Conservation (phyloP, 73 alveolate genomes). For the Urostyla sp. region DNA sequence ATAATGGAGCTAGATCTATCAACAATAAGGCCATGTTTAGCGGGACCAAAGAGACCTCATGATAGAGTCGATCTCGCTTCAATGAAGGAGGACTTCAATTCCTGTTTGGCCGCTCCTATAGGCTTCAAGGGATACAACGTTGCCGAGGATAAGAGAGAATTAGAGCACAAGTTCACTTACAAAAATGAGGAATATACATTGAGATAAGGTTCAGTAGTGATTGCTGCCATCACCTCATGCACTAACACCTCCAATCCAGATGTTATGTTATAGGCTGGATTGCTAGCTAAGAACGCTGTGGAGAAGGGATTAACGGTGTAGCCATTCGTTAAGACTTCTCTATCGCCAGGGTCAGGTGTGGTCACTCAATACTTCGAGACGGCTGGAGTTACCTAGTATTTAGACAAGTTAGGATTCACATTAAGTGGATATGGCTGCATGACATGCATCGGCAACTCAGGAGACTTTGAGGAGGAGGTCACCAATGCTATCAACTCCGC, state of each 20-base stretch:
- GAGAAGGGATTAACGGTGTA: constrained; percentile 82
- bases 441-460: constrained; percentile 96
- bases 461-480: constrained; percentile 86
- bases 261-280: constrained; percentile 95
- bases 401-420: constrained; percentile 86
- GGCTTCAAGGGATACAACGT: constrained; percentile 89
- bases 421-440: constrained; percentile 94
- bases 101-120: constrained; percentile 76
- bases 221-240: constrained; percentile 94
- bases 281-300: constrained; percentile 91
- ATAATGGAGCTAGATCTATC: constrained; percentile 85
- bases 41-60: constrained; percentile 96
- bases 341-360: constrained; percentile 90
- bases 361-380: constrained; percentile 81
- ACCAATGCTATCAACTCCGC: constrained; percentile 69
- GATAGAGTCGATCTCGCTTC: constrained; percentile 84
- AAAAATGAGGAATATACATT: constrained; percentile 78
- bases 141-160: constrained; percentile 60
- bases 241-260: constrained; percentile 93
- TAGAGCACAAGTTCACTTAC: constrained; percentile 62
- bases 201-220: constrained; percentile 90
- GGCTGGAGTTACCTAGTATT: constrained; percentile 79
- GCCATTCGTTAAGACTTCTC: constrained; percentile 90
- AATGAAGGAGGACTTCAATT: constrained; percentile 78
- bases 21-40: constrained; percentile 85